phyloP scores from a whole-genome alignment of 1,284 basidiomycete genomes.

The Melampsora larici-populina region DNA sequence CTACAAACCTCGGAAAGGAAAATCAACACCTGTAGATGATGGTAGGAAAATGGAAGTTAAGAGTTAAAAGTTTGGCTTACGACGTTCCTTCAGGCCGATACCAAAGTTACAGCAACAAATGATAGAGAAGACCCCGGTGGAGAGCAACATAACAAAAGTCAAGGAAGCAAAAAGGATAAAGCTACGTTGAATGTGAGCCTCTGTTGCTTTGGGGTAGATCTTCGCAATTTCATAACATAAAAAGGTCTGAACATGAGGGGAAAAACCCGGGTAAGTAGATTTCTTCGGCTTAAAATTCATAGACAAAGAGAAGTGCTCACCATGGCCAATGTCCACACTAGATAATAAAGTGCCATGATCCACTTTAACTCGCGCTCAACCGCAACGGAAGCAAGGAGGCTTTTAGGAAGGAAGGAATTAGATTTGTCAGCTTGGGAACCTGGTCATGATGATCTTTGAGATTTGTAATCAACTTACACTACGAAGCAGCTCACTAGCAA shows the following conservation, averaged over 20 bases:
- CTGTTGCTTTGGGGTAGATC: constrained; percentile 17
- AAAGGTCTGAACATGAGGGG: constrained; percentile 6
- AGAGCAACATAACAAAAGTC: constrained; percentile 17
- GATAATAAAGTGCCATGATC: constrained; percentile 17
- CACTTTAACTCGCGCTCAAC: constrained; percentile 27
- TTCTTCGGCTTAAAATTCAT: not conserved
- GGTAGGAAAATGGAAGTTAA: too few species aligned
- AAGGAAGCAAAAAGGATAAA: constrained; percentile 31
- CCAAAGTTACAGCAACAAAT: constrained; percentile 33
- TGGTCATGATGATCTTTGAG: not conserved
- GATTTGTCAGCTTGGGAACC: not conserved
- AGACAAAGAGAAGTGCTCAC: not conserved
- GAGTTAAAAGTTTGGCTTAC: not conserved
- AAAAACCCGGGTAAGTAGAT: not conserved
- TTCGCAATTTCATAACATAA: constrained; percentile 24
- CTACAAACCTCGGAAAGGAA: not conserved
- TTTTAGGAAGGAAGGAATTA: not conserved
- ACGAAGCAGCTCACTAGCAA: constrained; percentile 17
- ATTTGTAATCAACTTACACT: constrained; percentile 8
- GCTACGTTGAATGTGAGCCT: constrained; percentile 15
- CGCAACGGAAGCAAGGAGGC: constrained; percentile 25
- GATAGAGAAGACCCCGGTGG: constrained; percentile 23
- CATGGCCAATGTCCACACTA: constrained; percentile 23
- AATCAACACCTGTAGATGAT: not conserved
- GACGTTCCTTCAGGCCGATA: constrained; percentile 22